phyloP scores from a whole-genome alignment of 2,329 filamentous ascomycete species.

The Alternaria sp. region DNA sequence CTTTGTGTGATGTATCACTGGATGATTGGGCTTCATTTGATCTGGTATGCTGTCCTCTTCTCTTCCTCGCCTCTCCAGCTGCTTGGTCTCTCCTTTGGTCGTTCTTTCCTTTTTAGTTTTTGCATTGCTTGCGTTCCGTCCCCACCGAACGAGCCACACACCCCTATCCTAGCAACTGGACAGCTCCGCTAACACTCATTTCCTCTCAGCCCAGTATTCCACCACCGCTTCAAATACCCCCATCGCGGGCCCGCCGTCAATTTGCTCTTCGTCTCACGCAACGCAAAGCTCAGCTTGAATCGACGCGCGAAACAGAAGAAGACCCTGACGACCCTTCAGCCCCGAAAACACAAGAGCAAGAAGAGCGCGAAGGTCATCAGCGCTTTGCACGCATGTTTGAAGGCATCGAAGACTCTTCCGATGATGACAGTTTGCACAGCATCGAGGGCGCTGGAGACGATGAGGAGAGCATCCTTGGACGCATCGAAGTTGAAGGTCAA shows the following conservation, averaged over 20 bases:
- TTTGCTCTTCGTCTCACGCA: constrained; percentile 80
- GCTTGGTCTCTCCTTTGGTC: constrained; percentile 6
- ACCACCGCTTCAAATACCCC: constrained; percentile 78
- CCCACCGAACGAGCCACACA: constrained; percentile 4
- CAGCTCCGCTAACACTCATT: constrained; percentile 46
- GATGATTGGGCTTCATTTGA: constrained; percentile 17
- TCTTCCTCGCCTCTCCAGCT: constrained; percentile 4
- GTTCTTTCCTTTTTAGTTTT: constrained; percentile 2
- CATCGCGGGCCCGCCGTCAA: constrained; percentile 85
- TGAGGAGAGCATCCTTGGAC: constrained; percentile 19
- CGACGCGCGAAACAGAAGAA: constrained; percentile 31
- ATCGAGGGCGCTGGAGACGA: constrained; percentile 21
- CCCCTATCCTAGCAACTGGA: neutral
- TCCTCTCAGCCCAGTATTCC: constrained; percentile 27
- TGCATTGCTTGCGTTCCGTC: constrained; percentile 19
- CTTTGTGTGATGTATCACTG: constrained; percentile 20
- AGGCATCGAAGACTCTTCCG: constrained; percentile 44
- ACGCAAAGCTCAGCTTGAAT: constrained; percentile 57
- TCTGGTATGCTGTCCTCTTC: constrained; percentile 10
- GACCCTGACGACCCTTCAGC: constrained; percentile 19
- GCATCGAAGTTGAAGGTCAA: constrained; percentile 10
- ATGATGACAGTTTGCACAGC: constrained; percentile 35
- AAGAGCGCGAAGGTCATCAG: constrained; percentile 45
- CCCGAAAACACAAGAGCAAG: constrained; percentile 36
- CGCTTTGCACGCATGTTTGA: constrained; percentile 48